Conservation (phyloP, 192 early-diverging fungal species). For the Pilobolus umbonatus region DNA sequence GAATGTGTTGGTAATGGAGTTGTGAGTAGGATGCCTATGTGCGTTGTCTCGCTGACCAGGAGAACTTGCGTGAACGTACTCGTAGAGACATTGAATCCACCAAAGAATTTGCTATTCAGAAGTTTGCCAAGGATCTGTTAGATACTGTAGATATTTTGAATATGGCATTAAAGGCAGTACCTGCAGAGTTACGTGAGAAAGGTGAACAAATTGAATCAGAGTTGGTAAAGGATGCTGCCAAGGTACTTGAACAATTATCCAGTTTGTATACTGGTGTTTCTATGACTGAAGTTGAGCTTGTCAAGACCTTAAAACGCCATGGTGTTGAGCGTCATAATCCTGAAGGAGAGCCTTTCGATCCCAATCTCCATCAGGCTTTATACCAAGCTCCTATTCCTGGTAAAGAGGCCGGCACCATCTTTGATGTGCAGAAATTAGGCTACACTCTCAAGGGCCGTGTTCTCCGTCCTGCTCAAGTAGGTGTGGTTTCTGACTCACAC, state of each 20-base stretch:
- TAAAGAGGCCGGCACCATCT: slow-evolving; percentile 85
- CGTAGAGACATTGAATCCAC: slow-evolving; percentile 79
- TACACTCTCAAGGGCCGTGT: slow-evolving; percentile 90
- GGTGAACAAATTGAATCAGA: slow-evolving; percentile 17
- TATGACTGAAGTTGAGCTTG: slow-evolving; percentile 82
- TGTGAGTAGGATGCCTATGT: slow-evolving; percentile 77
- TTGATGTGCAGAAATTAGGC: slow-evolving; percentile 90
- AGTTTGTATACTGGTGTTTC: slow-evolving; percentile 84
- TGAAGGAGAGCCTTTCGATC: slow-evolving; percentile 88
- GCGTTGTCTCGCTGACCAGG: slow-evolving; percentile 90
- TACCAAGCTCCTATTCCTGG: slow-evolving; percentile 88
- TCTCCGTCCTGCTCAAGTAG: slow-evolving; percentile 91
- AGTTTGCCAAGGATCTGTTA: slow-evolving; percentile 97
- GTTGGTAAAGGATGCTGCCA: slow-evolving; percentile 24
- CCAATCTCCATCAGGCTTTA: slow-evolving; percentile 90
- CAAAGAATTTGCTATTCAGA: slow-evolving; percentile 88
- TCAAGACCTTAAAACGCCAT: slow-evolving; percentile 82
- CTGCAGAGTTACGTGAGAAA: slow-evolving; percentile 51
- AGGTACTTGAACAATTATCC: slow-evolving; percentile 53
- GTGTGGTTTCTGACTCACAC: slow-evolving; percentile 69
- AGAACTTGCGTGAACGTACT: slow-evolving; percentile 90
- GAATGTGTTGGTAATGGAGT: not conserved
- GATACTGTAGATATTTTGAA: slow-evolving; percentile 87
- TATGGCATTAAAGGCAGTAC: slow-evolving; percentile 87
- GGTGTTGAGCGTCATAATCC: slow-evolving; percentile 81